Base-by-base conservation (phyloP, 129 eudicot species). In the Erigeron canadensis region DNA sequence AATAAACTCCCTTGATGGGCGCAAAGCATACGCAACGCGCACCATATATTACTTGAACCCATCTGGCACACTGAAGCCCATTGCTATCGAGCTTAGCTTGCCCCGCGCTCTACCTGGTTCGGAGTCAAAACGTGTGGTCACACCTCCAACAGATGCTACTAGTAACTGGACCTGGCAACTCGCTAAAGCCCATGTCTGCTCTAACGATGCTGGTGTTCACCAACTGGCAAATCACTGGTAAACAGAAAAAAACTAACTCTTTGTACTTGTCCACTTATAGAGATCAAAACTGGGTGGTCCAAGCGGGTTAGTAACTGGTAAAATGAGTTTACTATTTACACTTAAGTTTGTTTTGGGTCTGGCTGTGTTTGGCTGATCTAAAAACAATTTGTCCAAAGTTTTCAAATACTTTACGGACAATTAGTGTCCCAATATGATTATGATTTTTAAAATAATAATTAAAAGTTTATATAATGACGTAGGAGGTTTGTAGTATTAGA, bases 211-310 rank as follows among this genome's bases (percentile, higher is more conserved):
- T 10, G 97, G 97, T 28, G 96, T 83, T 44, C 99, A 94, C 79
- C 99, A 94, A 72, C 99, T 94, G 5, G 84, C 83, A 48, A 75
- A 94, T 81, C 99, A 94, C 79, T 94, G 99, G 98, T 92, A 80
- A 72, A 65, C 47, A 5, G 39, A 15, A 8, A 34, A 58, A 19
- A 39, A 12, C 13, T 2, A 17, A 7, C 10, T 56, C 57, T 51
- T 8, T 3, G 21, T n/a, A 19, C 17, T 51, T n/a, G 8, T 51
- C 57, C 57, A 51, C 22, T 51, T 51, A 6, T 51, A 51, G 21
- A 48, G 57, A 19, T 51, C 4, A 4, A 38, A 63, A 44, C 21
- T 66, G 56, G 45, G 41, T 5, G 6, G 18, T 39, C 44, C 55
- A 16, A 8, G 47, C 0, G 9, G 54, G 40, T 43, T 19, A 54